phyloP scores from a whole-genome alignment of 306 rosid species.

The Gillenia trifoliata region DNA sequence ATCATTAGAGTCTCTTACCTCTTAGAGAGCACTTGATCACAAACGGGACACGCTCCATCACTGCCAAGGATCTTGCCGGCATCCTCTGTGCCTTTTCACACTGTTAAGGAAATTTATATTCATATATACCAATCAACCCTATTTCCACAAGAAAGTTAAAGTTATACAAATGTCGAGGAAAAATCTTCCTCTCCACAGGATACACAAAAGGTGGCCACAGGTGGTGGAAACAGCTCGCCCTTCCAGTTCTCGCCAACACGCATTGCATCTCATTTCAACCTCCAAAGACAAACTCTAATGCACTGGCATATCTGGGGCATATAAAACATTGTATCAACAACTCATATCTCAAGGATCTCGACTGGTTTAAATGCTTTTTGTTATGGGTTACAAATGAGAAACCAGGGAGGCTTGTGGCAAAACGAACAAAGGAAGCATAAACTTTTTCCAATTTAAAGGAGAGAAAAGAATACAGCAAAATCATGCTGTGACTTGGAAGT shows the following conservation, averaged over 20 bases:
- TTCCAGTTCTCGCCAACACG: constrained; percentile 96
- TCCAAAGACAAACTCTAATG: constrained; percentile 26
- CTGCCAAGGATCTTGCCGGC: constrained; percentile 85
- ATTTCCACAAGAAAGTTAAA: not conserved
- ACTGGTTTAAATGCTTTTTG: not conserved
- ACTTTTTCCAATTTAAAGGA: no score
- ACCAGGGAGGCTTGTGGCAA: not conserved
- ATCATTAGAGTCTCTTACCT: constrained; percentile 40
- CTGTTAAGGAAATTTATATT: constrained; percentile 41
- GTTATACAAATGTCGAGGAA: constrained; percentile 1
- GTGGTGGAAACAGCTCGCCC: constrained; percentile 92
- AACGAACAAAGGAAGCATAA: no score
- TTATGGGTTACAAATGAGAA: not conserved
- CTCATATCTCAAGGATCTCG: no score
- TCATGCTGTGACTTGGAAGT: no score
- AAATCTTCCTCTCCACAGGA: constrained; percentile 31
- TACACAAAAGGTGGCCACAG: constrained; percentile 92
- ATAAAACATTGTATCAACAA: constrained; percentile 16
- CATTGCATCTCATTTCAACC: constrained; percentile 95
- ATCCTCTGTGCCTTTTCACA: constrained; percentile 79
- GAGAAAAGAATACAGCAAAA: no score
- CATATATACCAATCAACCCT: not conserved
- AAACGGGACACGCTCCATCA: constrained; percentile 91
- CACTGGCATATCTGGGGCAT: constrained; percentile 33
- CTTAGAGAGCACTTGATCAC: constrained; percentile 98